Evolutionary conservation across 164 flowering plant genomes (phyloP).

Genomic region (Euptelea pleiosperma): DNA sequence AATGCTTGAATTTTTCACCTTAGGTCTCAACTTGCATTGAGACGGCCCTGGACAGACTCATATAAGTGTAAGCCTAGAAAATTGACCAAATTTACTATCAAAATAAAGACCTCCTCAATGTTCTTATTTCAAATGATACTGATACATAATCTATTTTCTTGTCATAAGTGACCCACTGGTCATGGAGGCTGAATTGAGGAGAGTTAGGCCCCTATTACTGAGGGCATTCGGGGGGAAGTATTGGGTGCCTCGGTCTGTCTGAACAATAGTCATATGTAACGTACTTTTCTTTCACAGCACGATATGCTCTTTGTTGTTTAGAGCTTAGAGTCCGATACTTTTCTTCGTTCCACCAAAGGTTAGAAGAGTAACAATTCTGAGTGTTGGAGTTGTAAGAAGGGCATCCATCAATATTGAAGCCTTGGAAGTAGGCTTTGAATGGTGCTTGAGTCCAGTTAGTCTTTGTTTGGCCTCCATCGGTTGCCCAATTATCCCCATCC

Average conservation of each 20-base stretch:
- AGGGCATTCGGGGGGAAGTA: constrained; percentile 46
- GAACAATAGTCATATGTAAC: constrained; percentile 59
- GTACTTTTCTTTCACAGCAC: constrained; percentile 28
- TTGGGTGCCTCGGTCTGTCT: constrained; percentile 34
- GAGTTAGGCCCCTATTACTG: too few species aligned
- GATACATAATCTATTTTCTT: too few species aligned
- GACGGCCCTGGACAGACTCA: too few species aligned
- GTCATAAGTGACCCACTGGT: too few species aligned
- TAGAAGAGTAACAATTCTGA: constrained; percentile 15
- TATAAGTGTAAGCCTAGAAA: too few species aligned
- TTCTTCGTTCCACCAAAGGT: constrained; percentile 48
- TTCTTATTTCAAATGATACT: too few species aligned
- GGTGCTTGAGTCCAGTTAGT: constrained; percentile 58
- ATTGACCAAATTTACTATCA: too few species aligned
- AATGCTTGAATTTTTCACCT: too few species aligned
- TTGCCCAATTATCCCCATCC: constrained; percentile 73
- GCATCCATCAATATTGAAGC: constrained; percentile 48
- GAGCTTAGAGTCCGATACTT: constrained; percentile 29
- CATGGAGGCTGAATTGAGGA: too few species aligned
- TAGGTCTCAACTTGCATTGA: too few species aligned
- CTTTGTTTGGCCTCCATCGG: constrained; percentile 55
- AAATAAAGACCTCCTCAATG: too few species aligned
- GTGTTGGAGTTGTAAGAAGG: background rate
- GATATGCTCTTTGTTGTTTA: constrained; percentile 18
- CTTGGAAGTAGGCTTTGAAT: constrained; percentile 42